Base-by-base conservation (phyloP, 164 flowering plant species). In the Sextonia rubra region DNA sequence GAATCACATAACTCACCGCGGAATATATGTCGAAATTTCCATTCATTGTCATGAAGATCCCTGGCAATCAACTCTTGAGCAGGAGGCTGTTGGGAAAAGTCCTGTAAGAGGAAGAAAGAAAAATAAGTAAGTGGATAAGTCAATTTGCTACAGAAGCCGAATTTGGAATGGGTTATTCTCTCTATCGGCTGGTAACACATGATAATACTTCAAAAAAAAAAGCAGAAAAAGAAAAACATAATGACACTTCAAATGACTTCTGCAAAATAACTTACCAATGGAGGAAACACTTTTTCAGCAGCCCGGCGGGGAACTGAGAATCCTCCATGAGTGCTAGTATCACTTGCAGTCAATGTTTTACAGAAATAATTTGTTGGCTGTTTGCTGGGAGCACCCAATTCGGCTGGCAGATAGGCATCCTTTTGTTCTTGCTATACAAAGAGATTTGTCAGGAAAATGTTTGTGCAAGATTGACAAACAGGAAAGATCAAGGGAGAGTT, bases 251-350 rank as follows among this genome's bases (percentile, higher is more conserved):
- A 62, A 69, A 52, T 71, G 47, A 29, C 66, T 47, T 61, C 49
- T 63, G 71, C 30, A 74, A 68, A 69, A 47, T 22, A 47, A 73
- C 47, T 32, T 82, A 91, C 97, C 91, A 93, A 62, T 32, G 98
- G 95, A 69, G 98, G 97, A 68, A 93, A 93, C 63, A 91, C 97
- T 84, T 90, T 93, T 66, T 93, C 97, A 61, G 98, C 97, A 1
- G 98, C 97, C 44, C 98, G 87, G 14, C 98, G 93, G 71, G 98
- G 98, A 69, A 93, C 98, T 62, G 98, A 93, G 71, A 93, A 93
- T 58, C 98, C 98, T 58, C 98, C 98, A 86, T 93, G 98, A 64
- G 97, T 93, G 74, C 97, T 93, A 3, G 97, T 92, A 76, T 92
- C 97, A 78, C 97, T 92, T 12, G 97, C 97, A 2, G 97, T 92